Evolutionary conservation across 257 asterid species (phyloP).

Genomic region (Dorcoceras hygrometricum): DNA sequence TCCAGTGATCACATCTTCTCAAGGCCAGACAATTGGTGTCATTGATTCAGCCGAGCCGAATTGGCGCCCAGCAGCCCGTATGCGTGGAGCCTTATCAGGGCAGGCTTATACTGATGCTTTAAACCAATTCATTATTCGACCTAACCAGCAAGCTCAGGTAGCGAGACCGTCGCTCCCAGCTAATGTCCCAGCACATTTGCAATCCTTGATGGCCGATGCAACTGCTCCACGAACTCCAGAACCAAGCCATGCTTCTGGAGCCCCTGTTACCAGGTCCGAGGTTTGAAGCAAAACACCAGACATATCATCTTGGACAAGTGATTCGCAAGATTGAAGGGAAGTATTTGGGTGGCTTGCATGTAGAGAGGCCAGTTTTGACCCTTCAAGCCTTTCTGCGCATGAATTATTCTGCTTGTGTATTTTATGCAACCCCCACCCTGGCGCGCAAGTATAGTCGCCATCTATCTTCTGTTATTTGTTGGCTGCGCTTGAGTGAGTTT

Average conservation of each 20-base stretch:
- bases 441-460: no score
- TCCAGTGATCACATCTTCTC: slow-evolving; percentile 28
- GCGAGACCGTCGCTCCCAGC: slow-evolving; percentile 36
- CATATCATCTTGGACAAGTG: slow-evolving; percentile 31
- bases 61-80: slow-evolving; percentile 63
- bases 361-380: background rate
- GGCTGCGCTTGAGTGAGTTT: no score
- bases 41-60: slow-evolving; percentile 26
- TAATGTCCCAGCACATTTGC: slow-evolving; percentile 31
- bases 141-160: slow-evolving; percentile 49
- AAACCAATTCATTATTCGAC: slow-evolving; percentile 37
- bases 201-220: slow-evolving; percentile 25
- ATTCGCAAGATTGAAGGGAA: background rate
- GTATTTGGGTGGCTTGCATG: background rate
- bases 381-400: background rate
- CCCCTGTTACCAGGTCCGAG: slow-evolving; percentile 26
- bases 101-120: slow-evolving; percentile 54
- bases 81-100: slow-evolving; percentile 79
- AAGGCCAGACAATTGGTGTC: slow-evolving; percentile 28
- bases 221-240: slow-evolving; percentile 12
- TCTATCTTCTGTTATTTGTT: no score
- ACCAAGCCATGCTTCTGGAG: slow-evolving; percentile 15
- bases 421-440: no score
- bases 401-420: no score
- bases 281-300: slow-evolving; percentile 29